A percentile compares a stretch with the other conserved stretches of the same genome.
These are phyloP conservation scores for Quercus aquifolioides DNA, from an alignment of 306 rosid genomes.

Conservation along the genomic window DNA sequence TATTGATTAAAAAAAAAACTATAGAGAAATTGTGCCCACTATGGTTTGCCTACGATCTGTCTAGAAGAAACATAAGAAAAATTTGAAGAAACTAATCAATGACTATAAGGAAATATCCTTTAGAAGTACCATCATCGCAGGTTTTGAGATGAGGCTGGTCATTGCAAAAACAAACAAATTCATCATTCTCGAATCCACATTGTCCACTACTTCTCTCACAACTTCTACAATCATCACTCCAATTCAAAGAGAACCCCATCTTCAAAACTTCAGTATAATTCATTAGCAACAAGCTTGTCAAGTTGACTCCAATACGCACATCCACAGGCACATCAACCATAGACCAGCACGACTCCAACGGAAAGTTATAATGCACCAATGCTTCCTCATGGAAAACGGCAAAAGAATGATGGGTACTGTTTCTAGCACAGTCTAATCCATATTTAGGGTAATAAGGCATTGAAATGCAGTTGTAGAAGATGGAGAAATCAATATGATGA, in stretches of 20 bases:
- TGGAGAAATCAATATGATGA: slow-evolving; percentile 36
- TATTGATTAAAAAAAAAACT: no score
- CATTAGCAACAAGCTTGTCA: slow-evolving; percentile 30
- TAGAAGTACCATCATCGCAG: slow-evolving; percentile 49
- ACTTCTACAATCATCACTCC: slow-evolving; percentile 49
- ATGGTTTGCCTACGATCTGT: not conserved
- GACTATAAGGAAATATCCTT: not conserved
- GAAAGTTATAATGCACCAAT: slow-evolving; percentile 25
- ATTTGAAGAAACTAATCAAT: not conserved
- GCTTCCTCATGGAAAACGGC: slow-evolving; percentile 49
- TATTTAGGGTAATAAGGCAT: slow-evolving; percentile 36
- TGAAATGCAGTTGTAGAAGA: slow-evolving; percentile 53
- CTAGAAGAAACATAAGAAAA: not conserved
- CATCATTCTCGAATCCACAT: slow-evolving; percentile 45
- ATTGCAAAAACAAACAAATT: slow-evolving; percentile 50
- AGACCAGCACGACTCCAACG: slow-evolving; percentile 38
- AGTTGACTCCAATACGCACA: not conserved
- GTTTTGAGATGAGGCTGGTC: slow-evolving; percentile 39
- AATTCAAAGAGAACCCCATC: slow-evolving; percentile 63
- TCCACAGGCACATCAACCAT: slow-evolving; percentile 41
- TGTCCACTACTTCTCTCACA: slow-evolving; percentile 60
- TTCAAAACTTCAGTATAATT: slow-evolving; percentile 46
- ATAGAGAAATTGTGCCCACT: no score
- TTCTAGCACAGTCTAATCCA: slow-evolving; percentile 39
- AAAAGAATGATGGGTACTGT: slow-evolving; percentile 47